Evolutionary conservation across 1,284 basidiomycete genomes (phyloP), one percentile per base, ranked within the genome.

Genomic region (Ceratobasidium papillatum): DNA sequence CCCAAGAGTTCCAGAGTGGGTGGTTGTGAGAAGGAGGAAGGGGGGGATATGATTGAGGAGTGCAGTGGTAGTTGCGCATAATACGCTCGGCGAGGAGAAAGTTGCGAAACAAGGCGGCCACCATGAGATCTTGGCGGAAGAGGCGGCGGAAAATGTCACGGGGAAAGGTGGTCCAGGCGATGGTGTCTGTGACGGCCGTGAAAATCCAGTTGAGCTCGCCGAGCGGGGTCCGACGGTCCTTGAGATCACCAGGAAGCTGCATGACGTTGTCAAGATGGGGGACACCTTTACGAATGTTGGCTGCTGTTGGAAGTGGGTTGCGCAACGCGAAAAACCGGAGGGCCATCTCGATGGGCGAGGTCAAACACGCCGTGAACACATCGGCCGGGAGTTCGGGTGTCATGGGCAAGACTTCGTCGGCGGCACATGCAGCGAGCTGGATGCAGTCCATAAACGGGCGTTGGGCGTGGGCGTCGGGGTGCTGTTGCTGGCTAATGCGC

Each of bases 191-290:
- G 77, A 99, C 95, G 51, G 97, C 95, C 1, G 95, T 99, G 84
- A 99, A 99, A 79, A 99, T 99, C 97, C 98, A 99, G 82, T 98
- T 98, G 34, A 99, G 89, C 83, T 99, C 97, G 68, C 97, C 97
- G 1, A 99, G 86, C 0, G 97, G 97, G 2, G 98, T 99, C 30
- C 96, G 88, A 41, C 97, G 88, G 80, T 99, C 97, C 82, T 98
- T 98, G 76, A 99, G 87, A 79, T 98, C 95, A 3, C 98, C 97
- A 0, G 97, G 98, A 22, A 99, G 90, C 80, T 96, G 93, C 88
- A 96, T 91, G 47, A 98, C 93, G 91, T 96, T 94, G 80, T 99
- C 96, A 38, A 92, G 87, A 34, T 72, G 69, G 30, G 69, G 69
- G n/a, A 72, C 58, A 22, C 69, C 69, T 17, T 62, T 72, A n/a